phyloP scores from a whole-genome alignment of 208 protist species.

The Trypanosoma avium region DNA sequence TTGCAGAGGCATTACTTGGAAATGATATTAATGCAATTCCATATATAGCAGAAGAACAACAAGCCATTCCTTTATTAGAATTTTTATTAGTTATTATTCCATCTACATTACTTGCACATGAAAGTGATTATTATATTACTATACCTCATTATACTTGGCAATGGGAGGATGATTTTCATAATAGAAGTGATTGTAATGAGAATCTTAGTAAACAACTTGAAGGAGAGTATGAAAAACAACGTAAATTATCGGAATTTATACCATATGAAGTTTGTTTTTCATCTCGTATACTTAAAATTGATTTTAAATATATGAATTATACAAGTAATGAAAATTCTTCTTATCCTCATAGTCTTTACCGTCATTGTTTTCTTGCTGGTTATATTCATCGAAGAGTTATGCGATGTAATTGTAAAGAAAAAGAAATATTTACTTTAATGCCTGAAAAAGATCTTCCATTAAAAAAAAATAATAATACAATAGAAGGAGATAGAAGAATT shows the following conservation, averaged over 20 bases:
- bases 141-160: conserved; percentile 62
- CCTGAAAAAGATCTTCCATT: too few relatives aligned
- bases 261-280: conserved; percentile 12
- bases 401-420: conserved; percentile 21
- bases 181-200: conserved; percentile 62
- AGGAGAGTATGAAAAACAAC: conserved; percentile 56
- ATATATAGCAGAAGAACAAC: conserved; percentile 59
- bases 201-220: conserved; percentile 48
- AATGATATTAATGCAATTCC: conserved; percentile 53
- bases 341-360: conserved; percentile 22
- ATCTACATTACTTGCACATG: conserved; percentile 28
- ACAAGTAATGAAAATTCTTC: conserved; percentile 8
- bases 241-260: conserved; percentile 13
- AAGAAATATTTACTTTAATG: not conserved
- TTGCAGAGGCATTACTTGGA: conserved; percentile 21
- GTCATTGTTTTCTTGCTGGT: conserved; percentile 18
- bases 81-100: conserved; percentile 69
- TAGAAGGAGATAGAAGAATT: not conserved
- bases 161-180: conserved; percentile 89
- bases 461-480: not conserved
- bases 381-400: conserved; percentile 25
- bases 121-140: conserved; percentile 55
- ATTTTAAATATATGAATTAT: conserved; percentile 26
- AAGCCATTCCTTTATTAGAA: conserved; percentile 60
- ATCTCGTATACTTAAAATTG: conserved; percentile 11